These are phyloP conservation scores for Castanea sativa DNA, from an alignment of 306 rosid genomes.

Conservation along the genomic window DNA sequence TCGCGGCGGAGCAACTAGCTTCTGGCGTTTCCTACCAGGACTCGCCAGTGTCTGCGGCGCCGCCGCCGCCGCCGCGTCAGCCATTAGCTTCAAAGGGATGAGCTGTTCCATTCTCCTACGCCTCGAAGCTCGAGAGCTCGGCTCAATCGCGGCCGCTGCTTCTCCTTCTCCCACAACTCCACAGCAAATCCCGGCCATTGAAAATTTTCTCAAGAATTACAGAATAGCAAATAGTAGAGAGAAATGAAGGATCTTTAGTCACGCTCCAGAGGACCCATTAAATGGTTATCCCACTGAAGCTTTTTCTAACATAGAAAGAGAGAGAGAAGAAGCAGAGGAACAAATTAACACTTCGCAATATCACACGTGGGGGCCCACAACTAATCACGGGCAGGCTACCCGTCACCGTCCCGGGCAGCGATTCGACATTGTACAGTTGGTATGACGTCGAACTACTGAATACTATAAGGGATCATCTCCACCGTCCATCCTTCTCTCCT, in stretches of 20 bases:
- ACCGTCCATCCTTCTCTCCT: slow-evolving; percentile 18
- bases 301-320: slow-evolving; percentile 20
- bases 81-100: slow-evolving; percentile 31
- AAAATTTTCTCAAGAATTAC: neutral
- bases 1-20: neutral
- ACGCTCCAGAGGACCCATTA: slow-evolving; percentile 19
- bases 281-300: slow-evolving; percentile 22
- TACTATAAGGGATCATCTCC: slow-evolving; percentile 7
- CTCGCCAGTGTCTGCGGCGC: slow-evolving; percentile 2
- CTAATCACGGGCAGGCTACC: slow-evolving; percentile 63
- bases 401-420: slow-evolving; percentile 78
- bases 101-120: slow-evolving; percentile 45
- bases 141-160: slow-evolving; percentile 39
- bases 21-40: slow-evolving; percentile 45
- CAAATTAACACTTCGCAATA: slow-evolving; percentile 13
- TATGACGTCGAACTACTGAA: slow-evolving; percentile 64
- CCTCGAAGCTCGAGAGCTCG: slow-evolving; percentile 33
- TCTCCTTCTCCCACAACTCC: slow-evolving; percentile 74
- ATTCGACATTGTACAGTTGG: slow-evolving; percentile 65
- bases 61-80: slow-evolving; percentile 43
- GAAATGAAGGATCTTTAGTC: neutral
- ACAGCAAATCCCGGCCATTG: slow-evolving; percentile 86
- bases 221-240: neutral
- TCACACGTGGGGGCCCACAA: slow-evolving; percentile 66
- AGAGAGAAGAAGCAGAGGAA: neutral